Evolutionary conservation across 352 stramenopile species (phyloP).

Genomic region (Phytopythium montanum): DNA sequence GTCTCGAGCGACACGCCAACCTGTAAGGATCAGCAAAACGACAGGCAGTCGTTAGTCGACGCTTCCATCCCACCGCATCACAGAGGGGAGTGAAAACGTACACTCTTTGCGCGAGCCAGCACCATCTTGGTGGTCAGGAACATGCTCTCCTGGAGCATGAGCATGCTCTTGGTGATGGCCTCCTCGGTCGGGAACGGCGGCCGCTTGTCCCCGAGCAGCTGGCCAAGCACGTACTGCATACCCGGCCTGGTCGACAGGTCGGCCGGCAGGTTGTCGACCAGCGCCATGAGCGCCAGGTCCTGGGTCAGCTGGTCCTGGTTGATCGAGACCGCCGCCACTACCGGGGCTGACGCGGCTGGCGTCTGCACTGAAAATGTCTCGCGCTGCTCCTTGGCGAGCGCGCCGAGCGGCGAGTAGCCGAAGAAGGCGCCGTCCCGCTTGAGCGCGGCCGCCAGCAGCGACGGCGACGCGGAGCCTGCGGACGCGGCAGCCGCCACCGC

Average conservation of each 20-base stretch:
- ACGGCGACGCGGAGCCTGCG: slow-evolving; percentile 15
- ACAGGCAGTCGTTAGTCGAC: not conserved
- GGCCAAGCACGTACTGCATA: slow-evolving; percentile 65
- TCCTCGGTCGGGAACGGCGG: slow-evolving; percentile 53
- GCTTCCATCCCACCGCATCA: not conserved
- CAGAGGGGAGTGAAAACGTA: slow-evolving; percentile 7
- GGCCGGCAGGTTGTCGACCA: slow-evolving; percentile 72
- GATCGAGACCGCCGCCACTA: slow-evolving; percentile 15
- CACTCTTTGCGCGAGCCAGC: slow-evolving; percentile 45
- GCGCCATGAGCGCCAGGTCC: slow-evolving; percentile 66
- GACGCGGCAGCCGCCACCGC: slow-evolving; percentile 37
- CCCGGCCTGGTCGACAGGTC: slow-evolving; percentile 53
- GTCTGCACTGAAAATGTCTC: slow-evolving; percentile 22
- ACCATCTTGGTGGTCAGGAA: slow-evolving; percentile 71
- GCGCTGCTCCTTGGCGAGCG: slow-evolving; percentile 44
- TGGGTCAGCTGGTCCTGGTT: slow-evolving; percentile 65
- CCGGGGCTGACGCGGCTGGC: not conserved
- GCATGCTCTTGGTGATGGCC: slow-evolving; percentile 49
- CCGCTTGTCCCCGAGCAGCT: slow-evolving; percentile 72
- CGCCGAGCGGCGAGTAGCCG: slow-evolving; percentile 10
- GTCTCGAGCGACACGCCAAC: slow-evolving; percentile 63
- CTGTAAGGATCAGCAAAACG: slow-evolving; percentile 6
- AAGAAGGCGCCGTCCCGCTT: slow-evolving; percentile 26
- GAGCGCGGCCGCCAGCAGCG: slow-evolving; percentile 19
- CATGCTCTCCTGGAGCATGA: slow-evolving; percentile 68